Evolutionary conservation across 2,329 filamentous ascomycete species (phyloP).

Genomic region (Paraconiothyrium brasiliense): DNA sequence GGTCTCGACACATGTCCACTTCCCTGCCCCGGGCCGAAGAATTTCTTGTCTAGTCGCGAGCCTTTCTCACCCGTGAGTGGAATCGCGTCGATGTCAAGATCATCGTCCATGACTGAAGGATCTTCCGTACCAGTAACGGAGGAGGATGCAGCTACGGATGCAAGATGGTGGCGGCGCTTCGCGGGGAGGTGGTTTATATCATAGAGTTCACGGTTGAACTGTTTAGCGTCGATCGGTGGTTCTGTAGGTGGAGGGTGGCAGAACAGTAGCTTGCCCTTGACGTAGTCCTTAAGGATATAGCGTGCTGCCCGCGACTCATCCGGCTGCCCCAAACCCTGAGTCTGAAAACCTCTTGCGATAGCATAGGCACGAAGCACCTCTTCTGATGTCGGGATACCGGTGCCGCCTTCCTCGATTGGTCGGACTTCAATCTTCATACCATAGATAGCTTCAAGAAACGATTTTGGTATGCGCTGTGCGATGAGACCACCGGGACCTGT

Average conservation of each 20-base stretch:
- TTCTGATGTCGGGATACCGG: conserved; percentile 81
- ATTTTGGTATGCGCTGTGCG: conserved; percentile 82
- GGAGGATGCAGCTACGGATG: conserved; percentile 53
- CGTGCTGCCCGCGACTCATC: conserved; percentile 93
- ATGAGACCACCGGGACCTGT: conserved; percentile 86
- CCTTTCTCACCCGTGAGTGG: conserved; percentile 74
- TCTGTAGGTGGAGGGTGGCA: conserved; percentile 84
- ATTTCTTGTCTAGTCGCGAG: conserved; percentile 81
- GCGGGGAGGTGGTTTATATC: conserved; percentile 82
- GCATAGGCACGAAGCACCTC: conserved; percentile 90
- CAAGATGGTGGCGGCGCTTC: conserved; percentile 76
- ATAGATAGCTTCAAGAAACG: conserved; percentile 91
- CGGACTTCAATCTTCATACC: conserved; percentile 87
- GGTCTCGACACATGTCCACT: conserved; percentile 76
- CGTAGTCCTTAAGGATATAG: conserved; percentile 94
- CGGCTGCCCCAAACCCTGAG: conserved; percentile 86
- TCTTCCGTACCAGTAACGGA: conserved; percentile 51
- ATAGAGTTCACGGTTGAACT: conserved; percentile 92
- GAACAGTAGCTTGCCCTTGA: conserved; percentile 93
- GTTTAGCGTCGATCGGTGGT: conserved; percentile 69
- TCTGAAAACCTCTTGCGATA: conserved; percentile 87
- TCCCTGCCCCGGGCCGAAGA: conserved; percentile 76
- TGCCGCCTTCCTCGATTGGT: conserved; percentile 90
- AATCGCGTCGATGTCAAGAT: conserved; percentile 60
- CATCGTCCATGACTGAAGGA: conserved; percentile 53